Evolutionary conservation across 164 flowering plant species (phyloP), one percentile per base, ranked within the genome.

Genomic region (Paratinospora sagittata): DNA sequence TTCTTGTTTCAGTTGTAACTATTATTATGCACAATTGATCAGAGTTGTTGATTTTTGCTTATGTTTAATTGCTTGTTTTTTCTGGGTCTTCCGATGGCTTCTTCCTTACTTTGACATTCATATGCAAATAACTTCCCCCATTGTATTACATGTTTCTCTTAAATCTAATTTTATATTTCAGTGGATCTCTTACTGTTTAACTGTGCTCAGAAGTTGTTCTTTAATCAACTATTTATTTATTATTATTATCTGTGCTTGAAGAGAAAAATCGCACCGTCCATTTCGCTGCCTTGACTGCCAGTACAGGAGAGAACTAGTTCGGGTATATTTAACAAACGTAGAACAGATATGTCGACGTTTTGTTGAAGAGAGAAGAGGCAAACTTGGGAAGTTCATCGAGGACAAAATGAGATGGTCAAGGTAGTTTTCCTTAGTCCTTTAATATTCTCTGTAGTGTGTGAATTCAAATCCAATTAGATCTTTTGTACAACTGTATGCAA

Each of bases 271-370:
- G 72, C 85, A 90, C 69, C 92, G 92, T 3, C 98, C 96, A 27
- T 93, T 91, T 71, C 94, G 95, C 43, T 91, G 97, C 81, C 94
- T 93, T 78, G 96, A 90, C 77, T 88, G 90, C 79, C 89, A 89
- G 71, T 93, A 93, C 81, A 80, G 98, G 81, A 88, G 97, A 81
- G 98, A 91, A 84, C 94, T 93, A 76, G 90, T 93, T 75, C 82
- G 97, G 57, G 97, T 93, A 63, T 91, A 93, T 78, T 80, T 93
- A 72, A 79, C 96, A 74, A 91, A 91, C 81, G 98, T 91, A 34
- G 98, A 93, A 81, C 88, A 83, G 79, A 87, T 87, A 30, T 93
- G 98, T 70, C 87, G 93, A 19, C 88, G 90, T 47, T 90, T 88
- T 83, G 86, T 90, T 76, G 95, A 91, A 76, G 98, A 93, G 79